A percentile compares a stretch with the other conserved stretches of the same genome.
Conservation (phyloP, 495 filamentous ascomycete genomes). For the Aspergillus nanangensis region DNA sequence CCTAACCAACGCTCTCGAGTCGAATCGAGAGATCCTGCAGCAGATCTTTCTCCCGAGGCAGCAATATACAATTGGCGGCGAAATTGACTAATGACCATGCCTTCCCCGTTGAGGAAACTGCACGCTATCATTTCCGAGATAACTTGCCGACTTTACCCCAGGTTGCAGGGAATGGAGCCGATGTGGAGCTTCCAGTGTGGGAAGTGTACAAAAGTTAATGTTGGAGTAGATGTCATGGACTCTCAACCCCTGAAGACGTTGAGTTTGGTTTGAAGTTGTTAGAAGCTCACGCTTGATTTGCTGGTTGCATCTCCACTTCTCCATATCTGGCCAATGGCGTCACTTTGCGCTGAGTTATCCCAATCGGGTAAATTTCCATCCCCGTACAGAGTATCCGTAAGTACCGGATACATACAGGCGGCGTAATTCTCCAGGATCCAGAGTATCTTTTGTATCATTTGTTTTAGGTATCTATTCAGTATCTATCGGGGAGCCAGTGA, state of each 20-base stretch:
- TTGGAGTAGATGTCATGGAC: neutral
- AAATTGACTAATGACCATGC: neutral
- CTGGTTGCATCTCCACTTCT: no score
- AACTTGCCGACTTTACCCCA: no score
- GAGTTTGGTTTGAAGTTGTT: no score
- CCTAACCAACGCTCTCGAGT: no score
- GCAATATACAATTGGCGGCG: neutral
- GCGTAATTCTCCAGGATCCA: no score
- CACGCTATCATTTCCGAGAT: neutral
- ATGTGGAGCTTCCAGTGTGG: neutral
- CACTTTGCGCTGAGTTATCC: slow-evolving; percentile 18
- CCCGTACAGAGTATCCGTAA: neutral
- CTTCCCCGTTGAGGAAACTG: neutral
- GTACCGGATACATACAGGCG: neutral
- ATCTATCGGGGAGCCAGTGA: no score
- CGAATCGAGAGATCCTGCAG: no score
- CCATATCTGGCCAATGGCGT: slow-evolving; percentile 19
- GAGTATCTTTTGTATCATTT: no score
- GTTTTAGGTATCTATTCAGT: no score
- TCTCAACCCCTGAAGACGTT: no score
- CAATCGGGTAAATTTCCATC: neutral
- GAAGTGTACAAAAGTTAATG: neutral
- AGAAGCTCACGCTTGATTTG: no score
- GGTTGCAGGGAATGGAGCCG: no score
- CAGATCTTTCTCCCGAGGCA: neutral